These are phyloP conservation scores for Paecilomyces niveus DNA, from an alignment of 2,329 filamentous ascomycete genomes.

Conservation along the genomic window DNA sequence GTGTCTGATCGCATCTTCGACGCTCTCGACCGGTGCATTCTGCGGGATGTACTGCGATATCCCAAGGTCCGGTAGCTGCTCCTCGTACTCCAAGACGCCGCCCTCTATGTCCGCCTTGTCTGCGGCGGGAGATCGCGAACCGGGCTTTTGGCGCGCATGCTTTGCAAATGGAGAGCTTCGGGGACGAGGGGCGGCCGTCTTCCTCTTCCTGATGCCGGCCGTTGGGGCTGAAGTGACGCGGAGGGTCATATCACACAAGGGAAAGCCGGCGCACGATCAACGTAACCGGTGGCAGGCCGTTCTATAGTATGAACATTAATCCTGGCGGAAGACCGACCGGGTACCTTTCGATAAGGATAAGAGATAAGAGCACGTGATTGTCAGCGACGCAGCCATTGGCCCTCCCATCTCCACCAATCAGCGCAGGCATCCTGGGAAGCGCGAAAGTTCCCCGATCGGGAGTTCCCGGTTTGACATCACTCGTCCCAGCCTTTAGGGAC, in stretches of 20 bases:
- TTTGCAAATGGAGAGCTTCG: conserved; percentile 35
- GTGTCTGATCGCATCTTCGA: conserved; percentile 48
- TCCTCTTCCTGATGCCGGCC: conserved; percentile 38
- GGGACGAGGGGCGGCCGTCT: conserved; percentile 17
- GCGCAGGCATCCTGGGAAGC: no score
- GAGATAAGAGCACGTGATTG: not conserved
- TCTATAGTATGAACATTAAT: not conserved
- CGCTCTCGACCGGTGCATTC: conserved; percentile 40
- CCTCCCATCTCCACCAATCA: no score
- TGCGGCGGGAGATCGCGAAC: conserved; percentile 13
- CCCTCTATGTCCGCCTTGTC: conserved; percentile 17
- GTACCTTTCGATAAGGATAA: not conserved
- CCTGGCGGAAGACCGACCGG: not conserved
- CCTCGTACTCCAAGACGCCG: conserved; percentile 21
- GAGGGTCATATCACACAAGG: conserved; percentile 33
- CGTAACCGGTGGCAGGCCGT: not conserved
- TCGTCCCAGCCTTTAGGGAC: no score
- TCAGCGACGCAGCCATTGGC: not conserved
- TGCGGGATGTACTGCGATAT: conserved; percentile 42
- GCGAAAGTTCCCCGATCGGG: not conserved
- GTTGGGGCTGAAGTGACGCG: conserved; percentile 42
- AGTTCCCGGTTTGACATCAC: not conserved
- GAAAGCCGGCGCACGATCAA: not conserved
- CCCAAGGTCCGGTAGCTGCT: conserved; percentile 46
- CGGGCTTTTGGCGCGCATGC: conserved; percentile 35